Evolutionary conservation across 352 stramenopile species (phyloP), one percentile per base, ranked within the genome.

Genomic region (Phytopythium sindhum): DNA sequence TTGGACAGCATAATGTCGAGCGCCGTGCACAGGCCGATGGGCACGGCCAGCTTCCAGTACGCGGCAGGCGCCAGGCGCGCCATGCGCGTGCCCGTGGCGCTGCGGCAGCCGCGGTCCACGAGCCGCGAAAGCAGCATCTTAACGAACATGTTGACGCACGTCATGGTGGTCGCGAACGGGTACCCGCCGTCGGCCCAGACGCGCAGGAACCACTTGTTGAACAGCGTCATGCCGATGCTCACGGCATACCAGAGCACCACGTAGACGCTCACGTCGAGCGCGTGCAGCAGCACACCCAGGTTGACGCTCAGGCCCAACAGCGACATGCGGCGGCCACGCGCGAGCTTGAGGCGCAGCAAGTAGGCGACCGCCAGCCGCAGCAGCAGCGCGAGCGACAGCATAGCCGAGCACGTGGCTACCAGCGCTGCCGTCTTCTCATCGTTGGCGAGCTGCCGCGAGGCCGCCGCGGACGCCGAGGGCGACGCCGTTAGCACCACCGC

Each of bases 1-100:
- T 95, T 95, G 15, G 83, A 93, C 31, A 90, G 64, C 71, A 91
- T 87, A 41, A 96, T 90, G 69, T 95, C 86, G 11, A 93, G 77
- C n/a, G 82, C 81, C 12, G 88, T 94, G 70, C 75, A 90, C 31
- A 92, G 57, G 14, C 86, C 84, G 42, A 94, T 91, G 24, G 88
- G 86, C 42, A 94, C 81, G 19, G 83, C 86, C 24, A 93, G 68
- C 35, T 75, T 74, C 80, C 82, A 90, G 69, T 89, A 89, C 14
- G 81, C 63, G 47, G 48, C 61, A 5, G 67, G 63, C 0, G 69
- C 66, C 14, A 90, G 59, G n/a, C 57, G 57, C 35, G 63, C 61
- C 68, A 84, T 84, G 31, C 68, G 64, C 8, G 51, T 52, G 5
- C 57, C 31, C n/a, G 50, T 57, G 31, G 53, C 54, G 6, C 63